Base-by-base conservation (phyloP, 2,329 filamentous ascomycete species). In the Exophiala alcalophila region DNA sequence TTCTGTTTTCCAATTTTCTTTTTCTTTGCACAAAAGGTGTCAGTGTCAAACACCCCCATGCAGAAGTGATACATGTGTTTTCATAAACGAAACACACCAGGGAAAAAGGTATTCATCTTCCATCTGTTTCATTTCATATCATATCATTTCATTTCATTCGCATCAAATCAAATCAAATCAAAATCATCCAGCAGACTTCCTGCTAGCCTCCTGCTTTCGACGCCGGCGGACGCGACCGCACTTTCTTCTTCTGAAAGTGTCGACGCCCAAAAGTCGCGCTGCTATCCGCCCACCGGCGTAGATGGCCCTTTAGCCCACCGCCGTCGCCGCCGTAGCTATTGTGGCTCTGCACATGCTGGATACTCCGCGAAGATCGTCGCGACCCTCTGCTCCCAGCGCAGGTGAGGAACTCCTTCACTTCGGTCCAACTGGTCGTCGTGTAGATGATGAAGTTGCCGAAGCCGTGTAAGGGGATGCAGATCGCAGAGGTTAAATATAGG, bases 361-460 rank as follows among this genome's bases (percentile, higher is more conserved):
- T n/a, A n/a, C n/a, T n/a, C n/a, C n/a, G 21, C 29, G 43, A 46
- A 11, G 20, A 15, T 7, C 43, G 11, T n/a, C 43, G 35, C 6
- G 37, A 40, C 14, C 14, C 21, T 31, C 36, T 35, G n/a, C 14
- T 4, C 5, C 15, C 20, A 2, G 33, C 26, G 24, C 47, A 39
- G 5, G 32, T 44, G 8, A 50, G 5, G 16, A 50, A 50, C 5
- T 47, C 42, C 8, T 8, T 25, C 16, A 42, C 46, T 21, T 50
- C 47, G 5, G 33, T 18, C 47, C 47, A 50, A 26, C 47, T 50
- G 11, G 43, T 50, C 3, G 35, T 39, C 6, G 43, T 44, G 26
- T 50, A 50, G 16, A 50, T 47, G 37, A 50, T 30, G 21, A 38
- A 42, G 19, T 50, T 50, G 1, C 47, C 47, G 11, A 50, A 43